Percentiles rank a stretch among this genome's conserved stretches.
phyloP scores from a whole-genome alignment of 257 asterid species.

The Penstemon barbatus region DNA sequence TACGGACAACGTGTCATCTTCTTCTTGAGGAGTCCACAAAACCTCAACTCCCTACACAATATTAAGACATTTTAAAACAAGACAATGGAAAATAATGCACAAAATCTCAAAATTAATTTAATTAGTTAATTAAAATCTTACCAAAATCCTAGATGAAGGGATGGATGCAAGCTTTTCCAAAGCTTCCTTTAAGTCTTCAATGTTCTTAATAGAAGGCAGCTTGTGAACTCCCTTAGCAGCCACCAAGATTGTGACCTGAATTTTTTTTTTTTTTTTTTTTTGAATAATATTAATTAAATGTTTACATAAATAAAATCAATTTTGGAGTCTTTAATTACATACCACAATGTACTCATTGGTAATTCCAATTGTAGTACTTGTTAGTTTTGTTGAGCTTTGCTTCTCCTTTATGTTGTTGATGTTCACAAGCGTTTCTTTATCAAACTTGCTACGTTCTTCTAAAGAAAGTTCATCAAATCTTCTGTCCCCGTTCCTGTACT shows the following conservation, averaged over 20 bases:
- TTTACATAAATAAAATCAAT: conserved; percentile 1
- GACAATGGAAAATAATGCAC: neutral
- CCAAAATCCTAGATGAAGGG: conserved; percentile 79
- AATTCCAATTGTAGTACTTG: conserved; percentile 49
- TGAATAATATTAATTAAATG: neutral
- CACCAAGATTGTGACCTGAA: conserved; percentile 85
- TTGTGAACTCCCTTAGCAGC: conserved; percentile 86
- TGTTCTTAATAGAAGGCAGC: conserved; percentile 70
- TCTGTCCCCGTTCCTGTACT: conserved; percentile 73
- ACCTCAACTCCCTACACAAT: conserved; percentile 83
- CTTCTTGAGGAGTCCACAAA: conserved; percentile 94
- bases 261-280: neutral
- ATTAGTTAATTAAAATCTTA: conserved; percentile 24
- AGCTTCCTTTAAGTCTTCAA: conserved; percentile 78
- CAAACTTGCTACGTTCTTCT: conserved; percentile 97
- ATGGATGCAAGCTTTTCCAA: conserved; percentile 83
- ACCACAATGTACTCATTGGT: conserved; percentile 97
- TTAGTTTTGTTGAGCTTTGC: conserved; percentile 54
- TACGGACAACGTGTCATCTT: conserved; percentile 77
- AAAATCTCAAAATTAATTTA: neutral
- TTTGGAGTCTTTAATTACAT: conserved; percentile 21
- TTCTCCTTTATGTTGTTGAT: conserved; percentile 71
- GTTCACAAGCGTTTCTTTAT: conserved; percentile 93
- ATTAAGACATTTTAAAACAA: neutral
- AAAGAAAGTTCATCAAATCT: conserved; percentile 78